These are phyloP conservation scores for Grosmannia penicillata DNA, from an alignment of 2,329 filamentous ascomycete species.

Conservation along the genomic window DNA sequence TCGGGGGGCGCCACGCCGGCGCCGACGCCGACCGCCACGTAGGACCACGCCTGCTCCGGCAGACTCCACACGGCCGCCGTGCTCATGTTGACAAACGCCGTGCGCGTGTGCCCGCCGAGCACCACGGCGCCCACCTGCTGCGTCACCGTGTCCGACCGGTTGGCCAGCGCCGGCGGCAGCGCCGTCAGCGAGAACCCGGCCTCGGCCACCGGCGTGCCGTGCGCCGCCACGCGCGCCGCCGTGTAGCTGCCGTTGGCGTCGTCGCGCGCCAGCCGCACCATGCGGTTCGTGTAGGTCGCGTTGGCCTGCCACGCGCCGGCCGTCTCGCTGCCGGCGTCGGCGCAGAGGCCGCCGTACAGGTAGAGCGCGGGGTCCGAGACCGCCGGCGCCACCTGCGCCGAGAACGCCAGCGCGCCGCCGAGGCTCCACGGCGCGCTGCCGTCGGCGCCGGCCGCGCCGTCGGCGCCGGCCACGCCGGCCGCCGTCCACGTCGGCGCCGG, in stretches of 20 bases:
- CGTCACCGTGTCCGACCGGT: conserved; percentile 43
- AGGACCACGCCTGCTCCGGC: conserved; percentile 77
- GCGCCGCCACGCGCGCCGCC: conserved; percentile 22
- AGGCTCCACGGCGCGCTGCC: conserved; percentile 30
- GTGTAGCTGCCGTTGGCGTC: conserved; percentile 18
- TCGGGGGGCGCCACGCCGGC: conserved; percentile 19
- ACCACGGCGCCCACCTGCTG: conserved; percentile 69
- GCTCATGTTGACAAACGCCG: conserved; percentile 88
- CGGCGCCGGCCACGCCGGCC: conserved; percentile 18
- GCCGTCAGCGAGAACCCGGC: conserved; percentile 77
- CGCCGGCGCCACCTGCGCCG: conserved; percentile 38
- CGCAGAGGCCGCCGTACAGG: conserved; percentile 86
- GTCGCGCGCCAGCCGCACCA: conserved; percentile 59
- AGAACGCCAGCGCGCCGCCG: conserved; percentile 50
- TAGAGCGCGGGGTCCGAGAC: conserved; percentile 46
- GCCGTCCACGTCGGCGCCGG: conserved; percentile 10
- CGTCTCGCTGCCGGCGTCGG: conserved; percentile 16
- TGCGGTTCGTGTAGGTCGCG: conserved; percentile 66
- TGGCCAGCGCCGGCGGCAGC: conserved; percentile 54
- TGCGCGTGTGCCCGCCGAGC: conserved; percentile 69
- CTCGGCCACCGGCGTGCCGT: conserved; percentile 59
- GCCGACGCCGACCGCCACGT: conserved; percentile 43
- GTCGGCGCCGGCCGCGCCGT: background rate
- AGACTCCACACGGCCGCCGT: conserved; percentile 76
- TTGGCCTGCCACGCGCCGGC: conserved; percentile 45